Evolutionary conservation across 2,329 filamentous ascomycete species (phyloP).

Genomic region (Onygenales sp.): DNA sequence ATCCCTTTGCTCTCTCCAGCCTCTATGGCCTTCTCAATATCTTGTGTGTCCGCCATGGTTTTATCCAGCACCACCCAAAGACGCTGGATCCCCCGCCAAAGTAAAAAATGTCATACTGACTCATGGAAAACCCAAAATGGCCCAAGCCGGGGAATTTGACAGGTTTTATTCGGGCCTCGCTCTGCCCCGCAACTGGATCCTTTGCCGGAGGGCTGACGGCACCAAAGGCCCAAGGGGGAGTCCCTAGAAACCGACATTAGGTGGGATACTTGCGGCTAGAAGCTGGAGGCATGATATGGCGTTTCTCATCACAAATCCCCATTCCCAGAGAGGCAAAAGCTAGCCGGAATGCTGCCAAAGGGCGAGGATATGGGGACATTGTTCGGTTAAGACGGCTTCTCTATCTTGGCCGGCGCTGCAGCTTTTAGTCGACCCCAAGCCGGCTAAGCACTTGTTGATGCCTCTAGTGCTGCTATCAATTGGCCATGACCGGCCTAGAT

Average conservation of each 20-base stretch:
- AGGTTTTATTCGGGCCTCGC: neutral
- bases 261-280: neutral
- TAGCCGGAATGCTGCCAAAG: too few species aligned
- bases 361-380: neutral
- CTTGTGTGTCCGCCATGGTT: neutral
- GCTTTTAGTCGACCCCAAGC: too few species aligned
- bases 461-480: neutral
- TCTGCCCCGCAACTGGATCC: neutral
- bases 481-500: neutral
- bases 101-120: neutral
- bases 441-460: too few species aligned
- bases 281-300: too few species aligned
- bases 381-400: slow-evolving; percentile 4
- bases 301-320: too few species aligned
- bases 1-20: neutral
- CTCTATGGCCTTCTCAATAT: neutral
- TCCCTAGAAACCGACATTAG: neutral
- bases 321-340: too few species aligned
- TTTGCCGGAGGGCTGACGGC: neutral
- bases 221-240: neutral
- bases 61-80: neutral
- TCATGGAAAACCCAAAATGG: neutral
- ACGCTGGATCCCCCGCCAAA: neutral
- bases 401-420: neutral
- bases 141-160: neutral